phyloP scores from a whole-genome alignment of 2,329 filamentous ascomycete species.

The Fusarium newnesense region DNA sequence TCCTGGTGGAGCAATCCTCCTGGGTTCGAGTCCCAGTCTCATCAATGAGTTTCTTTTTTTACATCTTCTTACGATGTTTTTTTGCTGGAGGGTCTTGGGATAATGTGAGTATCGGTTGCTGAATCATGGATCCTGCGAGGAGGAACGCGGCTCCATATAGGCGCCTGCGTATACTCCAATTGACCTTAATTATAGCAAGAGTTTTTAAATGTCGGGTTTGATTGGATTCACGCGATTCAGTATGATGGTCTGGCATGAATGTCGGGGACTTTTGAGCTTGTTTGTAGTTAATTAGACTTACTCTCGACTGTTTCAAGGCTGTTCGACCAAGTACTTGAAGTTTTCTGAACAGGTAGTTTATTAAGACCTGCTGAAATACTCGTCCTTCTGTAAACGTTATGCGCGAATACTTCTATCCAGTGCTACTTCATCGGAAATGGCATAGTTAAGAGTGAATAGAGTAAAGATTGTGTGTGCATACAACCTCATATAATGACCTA shows the following conservation, averaged over 20 bases:
- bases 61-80: slow-evolving; percentile 1
- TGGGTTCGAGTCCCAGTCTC: slow-evolving; percentile 44
- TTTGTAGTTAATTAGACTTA: slow-evolving; percentile 6
- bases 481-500: not conserved
- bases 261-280: not conserved
- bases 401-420: not conserved
- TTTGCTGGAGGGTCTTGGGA: not conserved
- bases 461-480: not conserved
- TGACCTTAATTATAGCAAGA: slow-evolving; percentile 17
- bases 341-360: not conserved
- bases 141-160: not conserved
- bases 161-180: not conserved
- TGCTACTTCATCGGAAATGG: too few species aligned
- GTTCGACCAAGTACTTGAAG: too few species aligned
- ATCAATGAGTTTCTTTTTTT: slow-evolving; percentile 35
- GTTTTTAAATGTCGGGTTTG: slow-evolving; percentile 21
- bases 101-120: not conserved
- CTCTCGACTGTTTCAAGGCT: not conserved
- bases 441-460: not conserved
- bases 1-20: slow-evolving; percentile 44
- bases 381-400: rapidly evolving
- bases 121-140: not conserved
- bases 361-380: not conserved
- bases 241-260: slow-evolving; percentile 11
- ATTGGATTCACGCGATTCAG: not conserved